Conservation (phyloP, 176 grass and related monocot genomes). For the Rhynchospora tenuis region DNA sequence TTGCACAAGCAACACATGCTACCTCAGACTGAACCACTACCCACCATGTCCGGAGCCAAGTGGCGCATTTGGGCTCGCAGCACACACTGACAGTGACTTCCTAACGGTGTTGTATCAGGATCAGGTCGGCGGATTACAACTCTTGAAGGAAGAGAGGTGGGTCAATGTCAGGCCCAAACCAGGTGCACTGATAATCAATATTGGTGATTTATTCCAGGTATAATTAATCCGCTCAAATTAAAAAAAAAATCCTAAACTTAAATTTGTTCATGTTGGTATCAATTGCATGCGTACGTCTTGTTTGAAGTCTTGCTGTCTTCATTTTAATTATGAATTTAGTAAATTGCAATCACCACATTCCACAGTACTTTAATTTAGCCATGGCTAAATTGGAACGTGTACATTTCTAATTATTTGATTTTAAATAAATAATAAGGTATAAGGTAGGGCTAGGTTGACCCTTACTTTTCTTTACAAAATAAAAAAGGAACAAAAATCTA, state of each 20-base stretch:
- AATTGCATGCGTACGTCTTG: not conserved
- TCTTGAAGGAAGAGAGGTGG: constrained; percentile 45
- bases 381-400: no score
- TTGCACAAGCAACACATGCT: constrained; percentile 46
- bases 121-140: constrained; percentile 47
- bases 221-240: not conserved
- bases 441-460: no score
- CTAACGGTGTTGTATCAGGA: constrained; percentile 62
- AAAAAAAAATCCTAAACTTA: no score
- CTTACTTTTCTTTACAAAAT: no score
- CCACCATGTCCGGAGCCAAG: constrained; percentile 38
- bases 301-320: not conserved
- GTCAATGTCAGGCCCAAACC: constrained; percentile 42
- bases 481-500: no score
- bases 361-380: no score
- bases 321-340: no score
- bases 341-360: no score
- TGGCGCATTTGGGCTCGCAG: constrained; percentile 44
- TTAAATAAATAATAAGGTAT: no score
- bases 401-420: no score
- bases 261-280: not conserved
- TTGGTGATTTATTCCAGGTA: constrained; percentile 80
- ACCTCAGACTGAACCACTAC: constrained; percentile 71
- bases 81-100: constrained; percentile 89
- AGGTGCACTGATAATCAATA: constrained; percentile 58